Evolutionary conservation across 345 rosid genomes (phyloP), one percentile per base, ranked within the genome.

Genomic region (Geranium brycei): DNA sequence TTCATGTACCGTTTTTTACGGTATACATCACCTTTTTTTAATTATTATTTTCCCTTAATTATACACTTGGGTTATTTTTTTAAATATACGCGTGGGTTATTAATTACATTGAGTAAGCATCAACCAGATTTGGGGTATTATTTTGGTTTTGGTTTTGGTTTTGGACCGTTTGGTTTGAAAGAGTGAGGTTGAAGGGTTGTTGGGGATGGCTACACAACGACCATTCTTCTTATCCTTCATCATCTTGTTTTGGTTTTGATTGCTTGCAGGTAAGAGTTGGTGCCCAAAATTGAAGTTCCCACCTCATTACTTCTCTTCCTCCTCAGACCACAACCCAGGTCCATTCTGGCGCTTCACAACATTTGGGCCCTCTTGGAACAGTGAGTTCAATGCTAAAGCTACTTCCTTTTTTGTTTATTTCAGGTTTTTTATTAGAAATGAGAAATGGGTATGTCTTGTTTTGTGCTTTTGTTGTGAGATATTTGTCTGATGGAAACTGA

Each of bases 321-420:
- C 41, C 41, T 35, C 41, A 35, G 41, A 35, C 41, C 41, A 35
- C 7, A 35, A 35, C 41, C 41, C 41, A 35, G 41, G 41, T 35
- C 41, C 7, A 35, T 35, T 35, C 41, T 35, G 41, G 7, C 10
- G 41, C 41, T 35, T 47, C 53, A 6, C 3, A 47, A 30, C 61
- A 4, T 14, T 19, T 12, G 28, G 59, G 55, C 16, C 58, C 28
- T 17, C 66, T 14, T 23, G 14, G 0, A 1, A 57, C 1, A 38
- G 59, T 68, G 30, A 38, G 51, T 53, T 69, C 41, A 57, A 57
- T 47, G 53, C 53, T 47, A 47, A 47, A 47, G 53, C 15, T 47
- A 13, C 12, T 11, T 47, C 53, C 53, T 47, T 47, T 47, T 6
- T 47, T 1, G 53, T 47, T 47, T 8, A 1, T 47, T 47, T 47